Conservation (phyloP, 2,329 filamentous ascomycete species). For the Beauveria bassiana region DNA sequence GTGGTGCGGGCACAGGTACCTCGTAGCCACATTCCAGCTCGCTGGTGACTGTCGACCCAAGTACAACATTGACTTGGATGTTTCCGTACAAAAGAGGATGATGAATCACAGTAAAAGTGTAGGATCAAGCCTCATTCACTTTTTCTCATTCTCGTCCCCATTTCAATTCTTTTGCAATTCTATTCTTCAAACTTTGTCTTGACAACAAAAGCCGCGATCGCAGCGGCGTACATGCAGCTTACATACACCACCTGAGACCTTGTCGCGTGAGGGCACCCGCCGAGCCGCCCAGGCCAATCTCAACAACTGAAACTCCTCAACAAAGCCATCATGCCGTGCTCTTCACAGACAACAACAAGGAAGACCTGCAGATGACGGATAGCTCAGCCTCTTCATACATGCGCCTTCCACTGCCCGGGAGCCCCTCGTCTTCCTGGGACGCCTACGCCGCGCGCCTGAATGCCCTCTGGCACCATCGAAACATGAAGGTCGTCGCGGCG, state of each 20-base stretch:
- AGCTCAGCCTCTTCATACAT: neutral
- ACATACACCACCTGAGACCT: neutral
- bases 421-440: slow-evolving; percentile 62
- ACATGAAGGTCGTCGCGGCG: slow-evolving; percentile 64
- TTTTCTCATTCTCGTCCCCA: too few species aligned
- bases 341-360: neutral
- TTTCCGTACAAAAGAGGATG: too few species aligned
- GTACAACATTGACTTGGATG: too few species aligned
- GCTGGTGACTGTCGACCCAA: too few species aligned
- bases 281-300: neutral
- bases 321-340: slow-evolving; percentile 1
- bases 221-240: neutral
- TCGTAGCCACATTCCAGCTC: too few species aligned
- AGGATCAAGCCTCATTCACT: too few species aligned
- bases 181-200: neutral
- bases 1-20: too few species aligned
- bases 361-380: neutral
- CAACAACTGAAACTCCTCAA: neutral
- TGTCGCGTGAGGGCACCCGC: neutral
- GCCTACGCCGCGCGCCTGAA: slow-evolving; percentile 59
- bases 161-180: neutral
- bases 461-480: slow-evolving; percentile 56
- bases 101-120: too few species aligned
- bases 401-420: slow-evolving; percentile 47
- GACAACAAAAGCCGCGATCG: neutral